phyloP scores from a whole-genome alignment of 176 grass and related monocot genomes.

The Avena eriantha region DNA sequence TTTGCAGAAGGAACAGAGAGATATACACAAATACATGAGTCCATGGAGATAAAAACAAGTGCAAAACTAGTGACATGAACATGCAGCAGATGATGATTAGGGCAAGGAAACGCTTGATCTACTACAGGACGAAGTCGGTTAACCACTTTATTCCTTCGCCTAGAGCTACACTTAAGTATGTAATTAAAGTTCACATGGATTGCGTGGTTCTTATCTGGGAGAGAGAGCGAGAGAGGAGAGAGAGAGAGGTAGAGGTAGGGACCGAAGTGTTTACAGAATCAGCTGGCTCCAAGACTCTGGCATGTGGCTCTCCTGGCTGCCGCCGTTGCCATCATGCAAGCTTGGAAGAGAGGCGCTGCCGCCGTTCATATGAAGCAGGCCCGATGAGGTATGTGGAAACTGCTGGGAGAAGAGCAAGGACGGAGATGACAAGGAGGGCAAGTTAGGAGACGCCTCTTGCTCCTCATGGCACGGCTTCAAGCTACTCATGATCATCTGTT shows the following conservation, averaged over 20 bases:
- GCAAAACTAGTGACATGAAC: conserved; percentile 44
- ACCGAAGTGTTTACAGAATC: conserved; percentile 63
- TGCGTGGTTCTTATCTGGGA: not conserved
- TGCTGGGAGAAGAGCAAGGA: conserved; percentile 69
- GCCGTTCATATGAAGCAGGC: conserved; percentile 39
- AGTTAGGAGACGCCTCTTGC: conserved; percentile 53
- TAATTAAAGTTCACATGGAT: conserved; percentile 36
- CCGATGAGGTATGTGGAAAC: conserved; percentile 46
- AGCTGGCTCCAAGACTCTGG: conserved; percentile 93
- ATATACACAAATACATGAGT: conserved; percentile 39
- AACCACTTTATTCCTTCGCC: conserved; percentile 55
- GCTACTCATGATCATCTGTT: conserved; percentile 71
- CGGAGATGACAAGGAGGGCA: conserved; percentile 66
- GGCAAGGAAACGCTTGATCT: conserved; percentile 44
- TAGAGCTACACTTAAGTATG: conserved; percentile 40
- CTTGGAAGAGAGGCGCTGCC: conserved; percentile 38
- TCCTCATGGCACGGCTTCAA: conserved; percentile 66
- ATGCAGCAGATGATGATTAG: conserved; percentile 49
- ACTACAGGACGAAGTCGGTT: conserved; percentile 58
- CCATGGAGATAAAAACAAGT: conserved; percentile 53
- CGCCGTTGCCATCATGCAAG: conserved; percentile 33
- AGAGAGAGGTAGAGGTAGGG: conserved; percentile 11
- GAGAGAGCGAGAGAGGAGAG: not conserved
- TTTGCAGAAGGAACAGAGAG: conserved; percentile 26
- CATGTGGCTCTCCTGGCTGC: conserved; percentile 54